phyloP scores from a whole-genome alignment of 495 filamentous ascomycete genomes.

The Astrothelium subdiscretum region DNA sequence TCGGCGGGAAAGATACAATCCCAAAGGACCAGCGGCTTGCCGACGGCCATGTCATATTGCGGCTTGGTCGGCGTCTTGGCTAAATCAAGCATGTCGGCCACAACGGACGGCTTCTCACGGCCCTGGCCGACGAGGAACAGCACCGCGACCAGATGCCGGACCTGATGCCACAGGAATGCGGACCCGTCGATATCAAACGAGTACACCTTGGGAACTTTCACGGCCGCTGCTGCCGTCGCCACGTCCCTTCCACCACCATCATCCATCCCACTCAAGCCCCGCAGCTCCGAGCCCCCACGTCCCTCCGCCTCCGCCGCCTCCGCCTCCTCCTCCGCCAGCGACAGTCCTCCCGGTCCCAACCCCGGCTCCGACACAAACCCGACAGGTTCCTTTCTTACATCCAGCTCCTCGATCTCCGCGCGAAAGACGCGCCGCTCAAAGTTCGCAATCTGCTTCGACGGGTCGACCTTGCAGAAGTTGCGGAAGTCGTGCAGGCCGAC shows the following conservation, averaged over 20 bases:
- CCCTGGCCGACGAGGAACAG: slow-evolving; percentile 89
- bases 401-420: slow-evolving; percentile 59
- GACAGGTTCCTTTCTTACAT: slow-evolving; percentile 6
- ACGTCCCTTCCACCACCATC: not conserved
- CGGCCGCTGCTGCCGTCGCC: slow-evolving; percentile 10
- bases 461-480: slow-evolving; percentile 91
- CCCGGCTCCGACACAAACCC: slow-evolving; percentile 6
- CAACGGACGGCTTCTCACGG: slow-evolving; percentile 60
- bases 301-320: not conserved
- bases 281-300: not conserved
- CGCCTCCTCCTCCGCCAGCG: not conserved
- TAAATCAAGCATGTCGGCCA: slow-evolving; percentile 62
- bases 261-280: not conserved
- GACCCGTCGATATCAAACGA: slow-evolving; percentile 75
- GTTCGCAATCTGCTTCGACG: slow-evolving; percentile 70
- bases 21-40: slow-evolving; percentile 85
- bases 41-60: slow-evolving; percentile 78
- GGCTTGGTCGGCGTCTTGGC: slow-evolving; percentile 58
- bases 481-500: slow-evolving; percentile 87
- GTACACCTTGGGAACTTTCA: slow-evolving; percentile 57
- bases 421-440: slow-evolving; percentile 67
- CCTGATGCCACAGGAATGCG: slow-evolving; percentile 98
- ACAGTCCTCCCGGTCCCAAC: not conserved
- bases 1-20: slow-evolving; percentile 71
- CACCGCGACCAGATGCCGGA: slow-evolving; percentile 78